phyloP scores from a whole-genome alignment of 2,329 filamentous ascomycete genomes.

The Cladophialophora carrionii region DNA sequence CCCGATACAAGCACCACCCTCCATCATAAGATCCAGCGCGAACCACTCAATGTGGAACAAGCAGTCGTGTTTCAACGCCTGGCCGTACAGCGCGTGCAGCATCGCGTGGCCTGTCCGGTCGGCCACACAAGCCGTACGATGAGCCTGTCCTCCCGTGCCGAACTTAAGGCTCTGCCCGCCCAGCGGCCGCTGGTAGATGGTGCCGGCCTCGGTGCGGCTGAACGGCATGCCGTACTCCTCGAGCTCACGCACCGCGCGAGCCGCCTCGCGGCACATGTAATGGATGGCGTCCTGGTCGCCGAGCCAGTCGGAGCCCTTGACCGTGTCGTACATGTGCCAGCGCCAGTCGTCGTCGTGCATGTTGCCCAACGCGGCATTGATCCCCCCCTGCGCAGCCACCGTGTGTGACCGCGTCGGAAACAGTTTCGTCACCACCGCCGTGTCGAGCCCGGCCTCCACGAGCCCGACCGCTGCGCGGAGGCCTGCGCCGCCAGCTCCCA shows the following conservation, averaged over 20 bases:
- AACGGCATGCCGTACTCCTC: conserved; percentile 98
- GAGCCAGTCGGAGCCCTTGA: conserved; percentile 63
- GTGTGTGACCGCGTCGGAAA: conserved; percentile 68
- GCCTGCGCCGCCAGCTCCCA: conserved; percentile 61
- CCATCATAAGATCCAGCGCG: conserved; percentile 94
- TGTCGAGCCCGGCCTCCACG: conserved; percentile 66
- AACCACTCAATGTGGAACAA: conserved; percentile 99
- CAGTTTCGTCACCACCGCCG: conserved; percentile 66
- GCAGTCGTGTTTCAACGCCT: conserved; percentile 94
- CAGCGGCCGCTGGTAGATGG: conserved; percentile 98
- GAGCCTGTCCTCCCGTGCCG: conserved; percentile 96
- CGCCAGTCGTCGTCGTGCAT: conserved; percentile 62
- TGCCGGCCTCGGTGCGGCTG: conserved; percentile 89
- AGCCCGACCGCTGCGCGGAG: conserved; percentile 66
- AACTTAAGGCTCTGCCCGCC: conserved; percentile 94
- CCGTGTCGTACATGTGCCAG: conserved; percentile 64
- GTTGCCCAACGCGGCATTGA: conserved; percentile 62
- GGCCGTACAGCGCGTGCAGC: conserved; percentile 96
- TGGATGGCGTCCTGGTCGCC: conserved; percentile 64
- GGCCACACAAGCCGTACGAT: conserved; percentile 93
- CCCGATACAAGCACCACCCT: conserved; percentile 94
- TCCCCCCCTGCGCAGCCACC: conserved; percentile 67
- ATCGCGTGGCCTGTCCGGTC: conserved; percentile 97
- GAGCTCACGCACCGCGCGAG: conserved; percentile 63
- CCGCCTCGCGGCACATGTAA: conserved; percentile 62